Percentiles rank a stretch among this genome's conserved stretches.
Conservation (phyloP, 345 rosid genomes). For the Tarenaya hassleriana region DNA sequence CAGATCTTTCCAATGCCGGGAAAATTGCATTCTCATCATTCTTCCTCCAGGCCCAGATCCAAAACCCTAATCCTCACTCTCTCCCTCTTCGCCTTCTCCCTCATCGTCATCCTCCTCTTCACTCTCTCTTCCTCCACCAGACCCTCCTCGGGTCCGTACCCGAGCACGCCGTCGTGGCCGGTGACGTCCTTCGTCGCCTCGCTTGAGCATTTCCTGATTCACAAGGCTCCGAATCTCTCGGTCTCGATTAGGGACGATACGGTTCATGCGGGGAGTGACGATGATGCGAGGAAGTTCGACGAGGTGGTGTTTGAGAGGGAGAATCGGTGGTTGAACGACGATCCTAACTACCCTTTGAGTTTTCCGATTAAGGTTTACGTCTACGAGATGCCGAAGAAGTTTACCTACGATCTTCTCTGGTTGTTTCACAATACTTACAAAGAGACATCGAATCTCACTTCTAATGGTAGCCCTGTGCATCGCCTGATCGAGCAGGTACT, state of each 20-base stretch:
- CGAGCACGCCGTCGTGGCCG: constrained; percentile 10
- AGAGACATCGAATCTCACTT: constrained; percentile 75
- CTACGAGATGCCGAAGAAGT: constrained; percentile 81
- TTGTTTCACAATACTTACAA: constrained; percentile 60
- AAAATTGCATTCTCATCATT: constrained; percentile 28
- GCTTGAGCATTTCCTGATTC: constrained; percentile 52
- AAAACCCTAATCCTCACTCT: constrained; percentile 32
- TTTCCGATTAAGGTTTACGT: constrained; percentile 74
- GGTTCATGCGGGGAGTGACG: constrained; percentile 21
- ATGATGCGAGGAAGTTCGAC: constrained; percentile 39
- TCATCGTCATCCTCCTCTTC: constrained; percentile 25
- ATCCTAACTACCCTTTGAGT: constrained; percentile 42
- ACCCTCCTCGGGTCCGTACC: constrained; percentile 9
- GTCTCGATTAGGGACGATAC: constrained; percentile 41
- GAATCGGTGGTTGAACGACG: constrained; percentile 33
- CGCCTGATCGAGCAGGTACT: constrained; percentile 81
- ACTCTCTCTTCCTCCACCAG: constrained; percentile 21
- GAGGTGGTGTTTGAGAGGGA: constrained; percentile 37
- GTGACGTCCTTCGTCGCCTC: constrained; percentile 73
- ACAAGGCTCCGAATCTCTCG: constrained; percentile 16
- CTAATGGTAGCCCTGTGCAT: constrained; percentile 97
- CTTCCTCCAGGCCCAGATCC: constrained; percentile 35
- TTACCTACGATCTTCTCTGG: constrained; percentile 77
- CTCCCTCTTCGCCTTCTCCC: constrained; percentile 26
- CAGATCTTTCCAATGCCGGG: constrained; percentile 37